Evolutionary conservation across 2,329 filamentous ascomycete genomes (phyloP), one percentile per base, ranked within the genome.

Genomic region (Alternaria triticina): DNA sequence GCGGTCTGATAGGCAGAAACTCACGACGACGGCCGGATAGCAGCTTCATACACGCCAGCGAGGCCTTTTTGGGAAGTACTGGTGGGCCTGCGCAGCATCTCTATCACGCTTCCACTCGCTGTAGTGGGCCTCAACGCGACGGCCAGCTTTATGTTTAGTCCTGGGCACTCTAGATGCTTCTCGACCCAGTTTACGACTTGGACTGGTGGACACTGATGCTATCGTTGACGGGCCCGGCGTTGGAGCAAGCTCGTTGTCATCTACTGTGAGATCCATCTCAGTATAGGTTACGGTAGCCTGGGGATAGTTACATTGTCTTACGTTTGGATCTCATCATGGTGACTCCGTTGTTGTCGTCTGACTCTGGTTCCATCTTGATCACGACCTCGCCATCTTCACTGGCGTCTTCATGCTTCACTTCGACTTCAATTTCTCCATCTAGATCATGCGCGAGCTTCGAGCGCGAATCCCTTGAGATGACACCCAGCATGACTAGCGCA

Each of bases 251-350:
- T 3, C 36, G 8, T 4, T 40, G 9, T 17, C 8, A 40, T 40
- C 8, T 40, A 1, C 15, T 40, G 2, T 1, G 1, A 40, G 4
- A 1, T 6, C 9, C 0, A 10, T 1, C 0, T 40, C 3, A 40
- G 36, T 3, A 10, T 5, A 11, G 4, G 5, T 40, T 17, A 17
- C 36, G 36, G 4, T 10, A 10, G 36, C 1, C 36, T 40, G 0
- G 8, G 0, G 36, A 17, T 5, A 40, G 6, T 2, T 6, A 17
- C 9, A 40, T 10, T 0, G 9, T 40, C 36, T 17, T 17, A 40
- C 36, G 4, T 0, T 40, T 0, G 1, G 15, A 17, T 40, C 0
- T 6, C 2, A 5, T 10, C n/a, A 17, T 17, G 4, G 2, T 2
- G 9, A 17, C 1, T 0, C 36, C 36, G 1, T 40, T 6, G 4